These are phyloP conservation scores for Asterella californica DNA, from an alignment of 225 moss, liverwort and hornwort genomes.

Conservation along the genomic window DNA sequence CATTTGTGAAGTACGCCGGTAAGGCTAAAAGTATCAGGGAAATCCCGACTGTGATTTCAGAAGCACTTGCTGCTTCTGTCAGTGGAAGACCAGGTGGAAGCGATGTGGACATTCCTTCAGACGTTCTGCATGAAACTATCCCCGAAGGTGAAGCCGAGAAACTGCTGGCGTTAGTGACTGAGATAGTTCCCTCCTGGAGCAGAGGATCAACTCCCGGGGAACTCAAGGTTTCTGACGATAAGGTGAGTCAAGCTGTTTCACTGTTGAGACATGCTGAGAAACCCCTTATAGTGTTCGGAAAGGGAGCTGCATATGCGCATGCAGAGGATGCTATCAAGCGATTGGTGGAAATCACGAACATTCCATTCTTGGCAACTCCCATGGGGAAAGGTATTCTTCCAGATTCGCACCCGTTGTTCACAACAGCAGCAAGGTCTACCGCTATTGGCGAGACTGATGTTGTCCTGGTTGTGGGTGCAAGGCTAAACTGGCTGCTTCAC, in stretches of 20 bases:
- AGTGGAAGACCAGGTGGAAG: constrained; percentile 77
- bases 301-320: constrained; percentile 82
- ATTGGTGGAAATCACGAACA: constrained; percentile 72
- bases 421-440: constrained; percentile 78
- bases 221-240: constrained; percentile 37
- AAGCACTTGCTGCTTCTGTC: constrained; percentile 57
- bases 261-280: constrained; percentile 71
- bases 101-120: constrained; percentile 84
- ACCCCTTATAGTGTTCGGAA: constrained; percentile 89
- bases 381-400: constrained; percentile 97
- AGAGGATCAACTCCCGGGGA: constrained; percentile 36
- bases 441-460: constrained; percentile 79
- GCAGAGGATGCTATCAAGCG: constrained; percentile 66
- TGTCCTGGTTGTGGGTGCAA: constrained; percentile 75
- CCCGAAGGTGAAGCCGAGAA: constrained; percentile 54
- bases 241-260: constrained; percentile 56
- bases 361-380: constrained; percentile 88
- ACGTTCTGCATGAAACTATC: constrained; percentile 86
- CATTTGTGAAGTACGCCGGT: constrained; percentile 78
- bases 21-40: constrained; percentile 74
- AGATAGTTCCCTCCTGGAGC: constrained; percentile 58
- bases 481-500: constrained; percentile 96
- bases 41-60: constrained; percentile 68
- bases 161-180: constrained; percentile 49
- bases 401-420: constrained; percentile 75